These are phyloP conservation scores for Lactarius tabidus DNA, from an alignment of 768 basidiomycete species.

Conservation along the genomic window DNA sequence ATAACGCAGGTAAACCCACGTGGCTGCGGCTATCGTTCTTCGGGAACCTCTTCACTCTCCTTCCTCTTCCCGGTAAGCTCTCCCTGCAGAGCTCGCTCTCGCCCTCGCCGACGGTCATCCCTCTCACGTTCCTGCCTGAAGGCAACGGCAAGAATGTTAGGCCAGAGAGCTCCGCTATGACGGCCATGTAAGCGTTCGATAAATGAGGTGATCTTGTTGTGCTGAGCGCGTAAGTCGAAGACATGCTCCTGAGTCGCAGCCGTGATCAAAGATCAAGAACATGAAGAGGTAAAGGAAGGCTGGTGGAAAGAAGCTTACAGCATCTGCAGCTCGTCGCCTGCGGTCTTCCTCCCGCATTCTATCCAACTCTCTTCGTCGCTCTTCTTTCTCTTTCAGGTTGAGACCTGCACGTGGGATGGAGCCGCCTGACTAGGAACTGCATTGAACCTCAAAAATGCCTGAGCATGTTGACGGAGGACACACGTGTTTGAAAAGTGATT, in stretches of 20 bases:
- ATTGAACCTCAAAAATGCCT: not conserved
- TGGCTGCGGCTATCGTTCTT: slow-evolving; percentile 5
- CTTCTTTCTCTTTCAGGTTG: slow-evolving; percentile 29
- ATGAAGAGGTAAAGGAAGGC: not conserved
- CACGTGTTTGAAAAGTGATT: slow-evolving; percentile 28
- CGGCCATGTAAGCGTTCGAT: slow-evolving; percentile 26
- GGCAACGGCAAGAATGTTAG: slow-evolving; percentile 26
- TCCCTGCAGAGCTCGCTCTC: slow-evolving; percentile 13
- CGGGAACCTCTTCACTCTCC: slow-evolving; percentile 16
- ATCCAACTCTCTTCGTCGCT: slow-evolving; percentile 30
- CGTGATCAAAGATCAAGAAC: not conserved
- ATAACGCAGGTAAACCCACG: slow-evolving; percentile 14
- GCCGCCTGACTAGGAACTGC: slow-evolving; percentile 19
- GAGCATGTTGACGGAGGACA: slow-evolving; percentile 10
- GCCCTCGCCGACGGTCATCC: slow-evolving; percentile 21
- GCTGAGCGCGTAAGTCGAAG: slow-evolving; percentile 30
- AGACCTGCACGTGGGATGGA: slow-evolving; percentile 27
- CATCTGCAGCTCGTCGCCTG: slow-evolving; percentile 26
- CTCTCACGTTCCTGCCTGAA: slow-evolving; percentile 26
- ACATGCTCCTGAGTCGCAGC: slow-evolving; percentile 24
- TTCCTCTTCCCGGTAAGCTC: slow-evolving; percentile 10
- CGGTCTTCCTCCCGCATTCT: slow-evolving; percentile 31
- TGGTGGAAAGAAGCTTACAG: slow-evolving; percentile 15
- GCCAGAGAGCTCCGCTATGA: slow-evolving; percentile 24
- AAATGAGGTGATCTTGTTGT: slow-evolving; percentile 28